Evolutionary conservation across 192 early-diverging fungal genomes (phyloP).

Genomic region (Polychytrium aggregatum): DNA sequence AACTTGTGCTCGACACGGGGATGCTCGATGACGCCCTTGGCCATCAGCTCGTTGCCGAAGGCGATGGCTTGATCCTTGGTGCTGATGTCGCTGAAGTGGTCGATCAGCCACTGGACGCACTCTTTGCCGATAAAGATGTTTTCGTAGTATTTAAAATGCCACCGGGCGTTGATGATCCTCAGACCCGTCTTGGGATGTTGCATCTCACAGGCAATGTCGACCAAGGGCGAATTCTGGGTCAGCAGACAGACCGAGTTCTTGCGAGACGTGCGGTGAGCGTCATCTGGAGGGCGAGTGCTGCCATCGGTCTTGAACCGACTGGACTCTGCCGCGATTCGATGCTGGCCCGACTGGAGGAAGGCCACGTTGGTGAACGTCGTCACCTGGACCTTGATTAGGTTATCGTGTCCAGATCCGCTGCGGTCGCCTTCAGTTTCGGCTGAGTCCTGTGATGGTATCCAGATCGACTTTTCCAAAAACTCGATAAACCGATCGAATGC

Average conservation of each 20-base stretch:
- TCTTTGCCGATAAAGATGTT: constrained; percentile 71
- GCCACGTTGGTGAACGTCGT: constrained; percentile 17
- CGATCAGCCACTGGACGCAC: constrained; percentile 78
- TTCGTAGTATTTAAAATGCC: constrained; percentile 71
- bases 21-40: constrained; percentile 59
- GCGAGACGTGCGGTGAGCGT: constrained; percentile 1
- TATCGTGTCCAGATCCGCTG: constrained; percentile 5
- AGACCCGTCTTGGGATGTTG: constrained; percentile 63
- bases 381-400: constrained; percentile 12
- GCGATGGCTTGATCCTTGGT: constrained; percentile 64
- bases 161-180: constrained; percentile 60
- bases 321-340: too few species aligned
- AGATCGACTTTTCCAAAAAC: constrained; percentile 55
- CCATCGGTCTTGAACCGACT: too few species aligned
- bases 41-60: constrained; percentile 66
- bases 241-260: constrained; percentile 11
- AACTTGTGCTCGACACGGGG: constrained; percentile 48
- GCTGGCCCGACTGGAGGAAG: too few species aligned
- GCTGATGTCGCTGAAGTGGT: constrained; percentile 61
- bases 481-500: constrained; percentile 83
- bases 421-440: constrained; percentile 7
- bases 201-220: constrained; percentile 54
- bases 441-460: constrained; percentile 27
- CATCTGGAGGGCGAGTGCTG: too few species aligned
- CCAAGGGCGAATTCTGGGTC: constrained; percentile 34